Evolutionary conservation across 495 filamentous ascomycete species (phyloP), one percentile per base, ranked within the genome.

Genomic region (Tuber brumale): DNA sequence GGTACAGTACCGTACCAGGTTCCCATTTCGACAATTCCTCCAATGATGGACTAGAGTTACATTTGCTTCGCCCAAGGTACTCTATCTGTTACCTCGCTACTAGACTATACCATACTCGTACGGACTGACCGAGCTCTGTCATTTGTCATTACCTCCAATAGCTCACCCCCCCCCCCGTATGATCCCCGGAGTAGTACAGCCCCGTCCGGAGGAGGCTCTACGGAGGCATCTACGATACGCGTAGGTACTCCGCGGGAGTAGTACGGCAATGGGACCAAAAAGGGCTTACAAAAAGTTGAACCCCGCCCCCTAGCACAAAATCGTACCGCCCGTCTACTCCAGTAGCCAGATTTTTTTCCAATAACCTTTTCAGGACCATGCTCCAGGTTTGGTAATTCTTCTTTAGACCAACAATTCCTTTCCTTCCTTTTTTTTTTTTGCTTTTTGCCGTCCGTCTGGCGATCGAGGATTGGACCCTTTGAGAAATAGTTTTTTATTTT

Each of bases 401-500:
- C 27, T 57, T 27, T 57, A 23, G 51, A 27, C 51, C 51, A 57
- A 57, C 51, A 57, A 57, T 57, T 27, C 27, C 23, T 66, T 66
- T 66, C 10, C 4, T 18, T 66, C 14, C 5, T n/a, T 31, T 14
- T 31, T 31, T 31, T 16, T 66, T 31, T 66, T 66, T 66, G 57
- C 57, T 66, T 66, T 66, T 66, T 66, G 27, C 27, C 7, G 27
- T 5, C 31, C 31, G 27, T 5, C 31, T 31, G n/a, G 51, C n/a
- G 57, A 66, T 66, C 57, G 57, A 66, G 57, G 57, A 31, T 66
- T 66, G n/a, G 57, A n/a, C 3, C 12, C 5, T 57, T 27, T 27
- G 57, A 31, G 27, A 10, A 75, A 71, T 23, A 27, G 69, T 51
- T 75, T 70, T 72, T 74, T 79, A 78, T 75, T 69, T 57, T 21